phyloP scores from a whole-genome alignment of 192 early-diverging fungal genomes.

The Entomortierella beljakovae region DNA sequence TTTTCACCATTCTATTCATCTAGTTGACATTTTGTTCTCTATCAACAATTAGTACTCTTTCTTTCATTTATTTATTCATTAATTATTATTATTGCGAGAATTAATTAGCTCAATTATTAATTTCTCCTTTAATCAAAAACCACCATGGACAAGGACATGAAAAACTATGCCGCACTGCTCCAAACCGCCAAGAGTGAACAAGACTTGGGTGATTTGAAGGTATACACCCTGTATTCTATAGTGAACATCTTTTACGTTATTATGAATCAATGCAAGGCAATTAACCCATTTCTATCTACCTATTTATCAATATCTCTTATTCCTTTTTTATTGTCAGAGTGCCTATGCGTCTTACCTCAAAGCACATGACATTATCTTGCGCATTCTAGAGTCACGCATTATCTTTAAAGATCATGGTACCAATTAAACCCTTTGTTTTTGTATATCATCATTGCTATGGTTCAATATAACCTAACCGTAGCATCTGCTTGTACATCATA shows the following conservation, averaged over 20 bases:
- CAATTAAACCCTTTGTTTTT: not conserved
- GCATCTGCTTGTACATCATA: not conserved
- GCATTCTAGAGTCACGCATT: slow-evolving; percentile 24
- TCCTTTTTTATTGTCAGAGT: not conserved
- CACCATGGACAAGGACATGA: slow-evolving; percentile 23
- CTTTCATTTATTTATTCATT: too few species aligned
- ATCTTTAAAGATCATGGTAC: slow-evolving; percentile 39
- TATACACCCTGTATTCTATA: not conserved
- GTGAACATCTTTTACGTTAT: not conserved
- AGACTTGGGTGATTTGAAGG: slow-evolving; percentile 32
- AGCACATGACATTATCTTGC: slow-evolving; percentile 22
- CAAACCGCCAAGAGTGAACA: slow-evolving; percentile 36
- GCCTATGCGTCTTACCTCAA: slow-evolving; percentile 34
- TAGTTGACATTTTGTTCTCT: too few species aligned
- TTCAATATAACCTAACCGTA: not conserved
- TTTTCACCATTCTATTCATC: too few species aligned
- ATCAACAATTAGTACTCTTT: too few species aligned
- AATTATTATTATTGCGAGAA: too few species aligned
- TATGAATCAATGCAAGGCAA: too few species aligned
- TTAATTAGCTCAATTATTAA: not conserved
- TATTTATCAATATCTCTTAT: not conserved
- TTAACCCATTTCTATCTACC: not conserved
- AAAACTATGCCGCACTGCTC: slow-evolving; percentile 24
- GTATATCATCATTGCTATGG: not conserved
- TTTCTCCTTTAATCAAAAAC: not conserved